Base-by-base conservation (phyloP, 2,329 filamentous ascomycete species). In the Botrytis porri region DNA sequence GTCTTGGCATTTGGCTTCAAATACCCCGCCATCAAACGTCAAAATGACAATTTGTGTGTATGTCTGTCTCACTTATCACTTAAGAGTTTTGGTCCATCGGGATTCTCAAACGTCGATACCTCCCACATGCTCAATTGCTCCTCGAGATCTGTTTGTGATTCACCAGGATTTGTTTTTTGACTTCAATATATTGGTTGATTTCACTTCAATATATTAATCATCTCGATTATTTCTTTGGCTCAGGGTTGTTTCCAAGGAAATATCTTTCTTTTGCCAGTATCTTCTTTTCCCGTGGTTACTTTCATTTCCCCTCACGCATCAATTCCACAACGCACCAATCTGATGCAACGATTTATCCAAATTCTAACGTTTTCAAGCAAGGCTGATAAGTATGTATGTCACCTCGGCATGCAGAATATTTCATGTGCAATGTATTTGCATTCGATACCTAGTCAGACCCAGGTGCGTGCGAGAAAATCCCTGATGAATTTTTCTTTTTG, bases 401-500 rank as follows among this genome's bases (percentile, higher is more conserved):
- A 39, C 63, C 45, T 66, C 63, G 63, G 63, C 32, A 37, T 66
- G 14, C 63, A 37, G 32, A 51, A 65, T 37, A 51, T n/a, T 48
- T 51, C 63, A 65, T 51, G 63, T 65, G 63, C 63, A 65, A 37
- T 12, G n/a, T 20, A 22, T 32, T 22, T n/a, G 25, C 48, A 54
- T n/a, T 54, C n/a, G 25, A 43, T 63, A 51, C 63, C 20, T 37
- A 18, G 29, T 45, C 29, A 37, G 43, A 32, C 10, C 48, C 48
- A 51, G 48, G 48, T 51, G 25, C 48, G 25, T 32, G 29, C 45
- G 32, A 51, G 43, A 51, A 51, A 37, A 37, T 20, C 63, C 43
- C 32, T n/a, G 63, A 35, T 51, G 43, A 10, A 10, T n/a, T 48
- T 12, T 61, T 12, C 25, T 51, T 51, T 51, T 51, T 51, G 25